A percentile compares a stretch with the other conserved stretches of the same genome.
phyloP scores from a whole-genome alignment of 2,329 filamentous ascomycete genomes.

The Apiospora kogelbergensis region DNA sequence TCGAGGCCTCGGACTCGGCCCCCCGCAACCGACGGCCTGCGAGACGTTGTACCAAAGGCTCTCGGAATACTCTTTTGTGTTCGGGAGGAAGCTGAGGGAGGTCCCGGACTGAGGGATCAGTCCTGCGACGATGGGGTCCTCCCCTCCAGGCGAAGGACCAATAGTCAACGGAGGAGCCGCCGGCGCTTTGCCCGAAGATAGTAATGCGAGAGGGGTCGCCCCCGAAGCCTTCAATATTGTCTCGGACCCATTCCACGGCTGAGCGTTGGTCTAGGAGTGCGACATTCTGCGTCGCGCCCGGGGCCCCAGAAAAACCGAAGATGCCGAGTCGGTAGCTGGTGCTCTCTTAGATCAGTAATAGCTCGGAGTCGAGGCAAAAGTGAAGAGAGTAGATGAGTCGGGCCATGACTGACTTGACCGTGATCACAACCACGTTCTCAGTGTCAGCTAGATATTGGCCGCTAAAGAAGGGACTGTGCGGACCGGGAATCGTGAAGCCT shows the following conservation, averaged over 20 bases:
- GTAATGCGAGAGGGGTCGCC: constrained; percentile 38
- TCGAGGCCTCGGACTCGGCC: constrained; percentile 30
- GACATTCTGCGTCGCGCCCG: constrained; percentile 31
- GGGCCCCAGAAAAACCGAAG: constrained; percentile 19
- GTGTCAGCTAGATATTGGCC: constrained; percentile 29
- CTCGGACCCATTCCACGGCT: constrained; percentile 44
- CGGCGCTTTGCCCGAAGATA: constrained; percentile 42
- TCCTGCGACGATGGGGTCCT: constrained; percentile 49
- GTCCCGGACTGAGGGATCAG: constrained; percentile 47
- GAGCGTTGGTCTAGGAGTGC: constrained; percentile 46
- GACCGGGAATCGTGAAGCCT: constrained; percentile 10
- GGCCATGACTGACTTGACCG: constrained; percentile 22
- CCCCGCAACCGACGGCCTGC: constrained; percentile 37
- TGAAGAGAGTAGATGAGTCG: not conserved
- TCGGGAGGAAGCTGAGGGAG: constrained; percentile 44
- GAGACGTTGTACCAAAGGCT: constrained; percentile 44
- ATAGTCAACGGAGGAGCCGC: constrained; percentile 42
- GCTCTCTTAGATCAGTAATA: no score
- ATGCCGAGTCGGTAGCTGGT: constrained; percentile 25
- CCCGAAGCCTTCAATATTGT: constrained; percentile 43
- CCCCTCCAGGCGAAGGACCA: constrained; percentile 47
- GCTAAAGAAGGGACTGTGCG: constrained; percentile 22
- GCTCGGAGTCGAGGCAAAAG: no score
- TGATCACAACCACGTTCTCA: constrained; percentile 35
- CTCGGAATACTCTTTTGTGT: constrained; percentile 32